These are phyloP conservation scores for Anacardium occidentale DNA, from an alignment of 345 rosid species.

Conservation along the genomic window DNA sequence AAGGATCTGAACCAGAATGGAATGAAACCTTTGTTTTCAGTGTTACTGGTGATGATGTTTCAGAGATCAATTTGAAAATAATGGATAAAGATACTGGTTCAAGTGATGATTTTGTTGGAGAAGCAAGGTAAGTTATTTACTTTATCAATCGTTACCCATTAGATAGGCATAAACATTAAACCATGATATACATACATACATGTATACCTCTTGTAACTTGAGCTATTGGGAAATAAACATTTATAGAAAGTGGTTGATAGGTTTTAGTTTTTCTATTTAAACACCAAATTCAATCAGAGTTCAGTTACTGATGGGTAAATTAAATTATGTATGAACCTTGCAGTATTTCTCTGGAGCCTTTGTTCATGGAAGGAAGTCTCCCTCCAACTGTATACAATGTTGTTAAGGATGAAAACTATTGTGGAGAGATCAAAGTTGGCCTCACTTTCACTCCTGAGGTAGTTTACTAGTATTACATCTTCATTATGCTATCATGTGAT, in stretches of 20 bases:
- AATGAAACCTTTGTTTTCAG: slow-evolving; percentile 37
- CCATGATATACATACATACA: no score
- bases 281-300: neutral
- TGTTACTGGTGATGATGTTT: slow-evolving; percentile 18
- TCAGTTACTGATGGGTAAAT: no score
- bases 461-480: neutral
- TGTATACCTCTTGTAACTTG: no score
- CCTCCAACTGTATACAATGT: slow-evolving; percentile 33
- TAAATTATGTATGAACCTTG: slow-evolving; percentile 6
- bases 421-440: slow-evolving; percentile 36
- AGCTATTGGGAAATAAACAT: no score
- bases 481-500: neutral
- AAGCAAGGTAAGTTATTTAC: slow-evolving; percentile 28
- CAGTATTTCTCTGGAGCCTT: slow-evolving; percentile 33
- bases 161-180: no score
- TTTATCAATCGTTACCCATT: no score
- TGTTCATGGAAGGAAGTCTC: slow-evolving; percentile 32
- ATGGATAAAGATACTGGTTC: slow-evolving; percentile 28
- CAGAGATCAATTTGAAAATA: slow-evolving; percentile 28
- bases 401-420: slow-evolving; percentile 25
- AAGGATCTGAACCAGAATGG: slow-evolving; percentile 35
- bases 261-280: neutral
- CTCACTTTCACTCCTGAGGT: slow-evolving; percentile 37
- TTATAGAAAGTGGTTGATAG: no score
- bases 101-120: slow-evolving; percentile 33